These are phyloP conservation scores for Penicillium sp. DNA, from an alignment of 2,329 filamentous ascomycete genomes.

Conservation along the genomic window DNA sequence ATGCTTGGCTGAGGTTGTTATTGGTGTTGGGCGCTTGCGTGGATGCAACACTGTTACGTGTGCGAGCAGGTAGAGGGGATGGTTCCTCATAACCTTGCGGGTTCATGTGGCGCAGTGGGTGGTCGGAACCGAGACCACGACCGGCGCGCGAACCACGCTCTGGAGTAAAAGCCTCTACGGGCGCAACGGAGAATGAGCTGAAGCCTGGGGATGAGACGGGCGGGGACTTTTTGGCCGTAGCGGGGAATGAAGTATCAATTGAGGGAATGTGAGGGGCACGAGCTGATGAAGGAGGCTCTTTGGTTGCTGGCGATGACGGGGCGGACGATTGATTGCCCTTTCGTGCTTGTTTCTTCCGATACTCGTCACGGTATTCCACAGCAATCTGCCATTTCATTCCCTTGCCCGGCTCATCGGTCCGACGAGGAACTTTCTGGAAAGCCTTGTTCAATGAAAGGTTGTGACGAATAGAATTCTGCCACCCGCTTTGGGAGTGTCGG, in stretches of 20 bases:
- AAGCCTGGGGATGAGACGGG: constrained; percentile 42
- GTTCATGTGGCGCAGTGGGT: constrained; percentile 34
- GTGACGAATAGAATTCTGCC: constrained; percentile 98
- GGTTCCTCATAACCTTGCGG: constrained; percentile 43
- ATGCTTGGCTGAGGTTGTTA: constrained; percentile 33
- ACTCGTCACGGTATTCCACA: constrained; percentile 80
- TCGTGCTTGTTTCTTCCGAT: constrained; percentile 66
- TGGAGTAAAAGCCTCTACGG: constrained; percentile 50
- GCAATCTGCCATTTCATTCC: constrained; percentile 99
- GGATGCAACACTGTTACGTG: constrained; percentile 28
- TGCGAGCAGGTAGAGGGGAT: constrained; percentile 41
- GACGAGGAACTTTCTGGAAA: constrained; percentile 89
- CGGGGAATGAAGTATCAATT: constrained; percentile 43
- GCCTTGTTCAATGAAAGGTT: constrained; percentile 93
- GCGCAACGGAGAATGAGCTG: constrained; percentile 43
- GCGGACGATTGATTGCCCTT: constrained; percentile 47
- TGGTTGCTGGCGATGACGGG: constrained; percentile 48
- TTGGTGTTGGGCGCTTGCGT: constrained; percentile 22
- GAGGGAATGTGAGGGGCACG: constrained; percentile 35
- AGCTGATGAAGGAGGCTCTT: constrained; percentile 40
- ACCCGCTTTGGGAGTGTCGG: constrained; percentile 78
- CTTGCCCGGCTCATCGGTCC: constrained; percentile 94
- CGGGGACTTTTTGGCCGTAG: constrained; percentile 37
- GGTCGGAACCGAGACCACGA: constrained; percentile 30
- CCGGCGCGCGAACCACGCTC: constrained; percentile 45